Conservation (phyloP, 2,329 filamentous ascomycete genomes). For the Fonsecaea multimorphosa region DNA sequence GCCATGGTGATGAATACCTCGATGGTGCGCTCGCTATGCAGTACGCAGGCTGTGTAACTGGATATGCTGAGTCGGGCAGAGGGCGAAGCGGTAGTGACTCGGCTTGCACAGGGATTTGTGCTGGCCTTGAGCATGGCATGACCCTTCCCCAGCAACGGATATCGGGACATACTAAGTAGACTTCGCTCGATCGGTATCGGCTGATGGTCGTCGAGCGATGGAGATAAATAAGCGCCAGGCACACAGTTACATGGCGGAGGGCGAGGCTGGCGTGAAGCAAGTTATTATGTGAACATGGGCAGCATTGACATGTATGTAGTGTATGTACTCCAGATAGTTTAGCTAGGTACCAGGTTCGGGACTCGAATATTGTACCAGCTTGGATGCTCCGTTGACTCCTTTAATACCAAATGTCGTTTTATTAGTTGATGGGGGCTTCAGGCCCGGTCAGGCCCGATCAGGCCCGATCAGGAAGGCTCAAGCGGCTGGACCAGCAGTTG, state of each 20-base stretch:
- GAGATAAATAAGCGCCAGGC: neutral
- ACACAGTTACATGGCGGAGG: neutral
- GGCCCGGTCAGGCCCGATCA: too few relatives aligned
- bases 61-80: neutral
- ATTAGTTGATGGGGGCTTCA: neutral
- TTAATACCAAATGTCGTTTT: too few relatives aligned
- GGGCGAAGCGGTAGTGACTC: neutral
- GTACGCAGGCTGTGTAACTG: neutral
- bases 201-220: neutral
- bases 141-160: neutral
- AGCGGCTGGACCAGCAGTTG: too few relatives aligned
- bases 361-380: neutral
- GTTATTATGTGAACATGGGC: neutral
- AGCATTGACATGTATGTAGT: neutral
- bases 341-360: neutral
- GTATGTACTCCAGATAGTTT: neutral
- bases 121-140: neutral
- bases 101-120: neutral
- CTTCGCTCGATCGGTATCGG: neutral
- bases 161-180: neutral
- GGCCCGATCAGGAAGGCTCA: neutral
- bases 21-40: neutral
- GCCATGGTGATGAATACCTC: constrained; percentile 21
- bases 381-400: neutral
- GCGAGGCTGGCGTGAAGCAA: neutral